phyloP scores from a whole-genome alignment of 2,329 filamentous ascomycete species.

The Didymella arachidicola region DNA sequence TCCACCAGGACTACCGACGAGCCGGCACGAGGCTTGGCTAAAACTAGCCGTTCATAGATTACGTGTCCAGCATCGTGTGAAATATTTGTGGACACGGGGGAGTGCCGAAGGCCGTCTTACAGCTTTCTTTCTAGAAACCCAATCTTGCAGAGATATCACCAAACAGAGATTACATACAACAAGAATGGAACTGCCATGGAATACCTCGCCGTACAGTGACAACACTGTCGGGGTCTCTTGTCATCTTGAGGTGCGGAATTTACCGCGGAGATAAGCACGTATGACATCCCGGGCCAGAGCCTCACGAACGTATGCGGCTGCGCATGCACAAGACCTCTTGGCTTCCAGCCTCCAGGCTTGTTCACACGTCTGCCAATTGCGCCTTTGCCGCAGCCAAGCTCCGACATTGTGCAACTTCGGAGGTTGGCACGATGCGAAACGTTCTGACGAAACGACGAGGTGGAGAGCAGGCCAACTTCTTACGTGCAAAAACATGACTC shows the following conservation, averaged over 20 bases:
- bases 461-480: slow-evolving; percentile 8
- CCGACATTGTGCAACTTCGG: slow-evolving; percentile 15
- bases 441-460: slow-evolving; percentile 7
- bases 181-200: slow-evolving; percentile 9
- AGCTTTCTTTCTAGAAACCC: slow-evolving; percentile 17
- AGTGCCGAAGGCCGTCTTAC: slow-evolving; percentile 21
- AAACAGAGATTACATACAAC: slow-evolving; percentile 5
- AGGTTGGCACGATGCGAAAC: slow-evolving; percentile 1
- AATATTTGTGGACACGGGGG: slow-evolving; percentile 15
- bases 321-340: slow-evolving; percentile 19
- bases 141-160: slow-evolving; percentile 17
- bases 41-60: slow-evolving; percentile 11
- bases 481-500: slow-evolving; percentile 22
- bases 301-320: slow-evolving; percentile 7
- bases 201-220: not conserved
- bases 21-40: slow-evolving; percentile 17
- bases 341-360: slow-evolving; percentile 20
- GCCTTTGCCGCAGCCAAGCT: slow-evolving; percentile 20
- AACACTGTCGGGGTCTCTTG: not conserved
- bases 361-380: slow-evolving; percentile 18
- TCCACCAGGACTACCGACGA: slow-evolving; percentile 16
- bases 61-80: slow-evolving; percentile 6
- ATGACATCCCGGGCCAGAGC: not conserved
- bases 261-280: slow-evolving; percentile 8
- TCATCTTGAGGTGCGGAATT: not conserved